Base-by-base conservation (phyloP, 441 rosid species). In the Erodium trifolium region DNA sequence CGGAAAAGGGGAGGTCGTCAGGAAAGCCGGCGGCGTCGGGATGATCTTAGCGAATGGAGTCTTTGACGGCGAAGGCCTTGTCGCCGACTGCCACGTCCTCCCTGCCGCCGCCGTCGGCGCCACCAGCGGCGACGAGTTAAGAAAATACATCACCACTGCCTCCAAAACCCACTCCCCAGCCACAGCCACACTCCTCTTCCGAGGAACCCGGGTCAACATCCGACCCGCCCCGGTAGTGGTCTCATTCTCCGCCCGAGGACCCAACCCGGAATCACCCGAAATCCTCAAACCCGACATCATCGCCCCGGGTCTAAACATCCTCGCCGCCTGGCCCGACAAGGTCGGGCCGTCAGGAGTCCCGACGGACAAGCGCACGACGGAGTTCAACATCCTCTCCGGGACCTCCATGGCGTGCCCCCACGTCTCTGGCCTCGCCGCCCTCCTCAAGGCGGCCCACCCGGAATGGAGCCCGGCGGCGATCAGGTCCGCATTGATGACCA, bases 371-470 rank as follows among this genome's bases (percentile, higher is more conserved):
- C 81, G 93, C 31, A 77, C 64, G 60, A 86, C 88, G 0, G 83
- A 83, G 34, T 88, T 88, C 67, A 88, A 88, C 70, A 86, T 88
- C 34, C 78, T 88, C 10, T 88, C 88, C 0, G 90, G 90, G 5
- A 88, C 90, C 13, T 88, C 93, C 0, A 88, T 88, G 93, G 90
- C 93, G 1, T 88, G 93, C 17, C 93, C 93, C 0, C 93, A 88
- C 27, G 90, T 86, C 16, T 88, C 90, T 0, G 93, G 93, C 18
- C 79, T 88, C 0, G 90, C 88, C 0, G 93, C 88, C 6, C 5
- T 88, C 79, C 81, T 88, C 4, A 88, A 82, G 74, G 88, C 90
- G 0, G 87, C 93, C 13, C 90, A 88, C 71, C 88, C 93, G 0
- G 82, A 82, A 17, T 88, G 93, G 93, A 88, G 93, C 49, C 87